phyloP scores from a whole-genome alignment of 179 eudicot genomes.

The Drosera spatulata region DNA sequence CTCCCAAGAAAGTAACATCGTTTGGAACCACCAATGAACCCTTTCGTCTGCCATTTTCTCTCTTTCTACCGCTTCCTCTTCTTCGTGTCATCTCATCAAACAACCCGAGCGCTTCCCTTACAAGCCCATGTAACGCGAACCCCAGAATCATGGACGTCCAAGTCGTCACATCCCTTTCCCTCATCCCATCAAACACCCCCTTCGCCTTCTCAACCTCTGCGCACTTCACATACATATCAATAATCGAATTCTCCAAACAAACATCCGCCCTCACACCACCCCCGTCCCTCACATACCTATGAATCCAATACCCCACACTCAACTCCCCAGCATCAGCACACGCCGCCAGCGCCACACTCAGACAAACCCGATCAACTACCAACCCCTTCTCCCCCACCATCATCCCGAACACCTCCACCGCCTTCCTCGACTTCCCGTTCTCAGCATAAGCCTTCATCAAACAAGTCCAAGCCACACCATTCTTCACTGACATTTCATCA shows the following conservation, averaged over 20 bases:
- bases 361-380: slow-evolving; percentile 37
- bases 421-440: slow-evolving; percentile 25
- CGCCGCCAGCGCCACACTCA: slow-evolving; percentile 36
- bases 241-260: slow-evolving; percentile 25
- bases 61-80: neutral
- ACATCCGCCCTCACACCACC: slow-evolving; percentile 18
- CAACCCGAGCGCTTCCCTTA: slow-evolving; percentile 28
- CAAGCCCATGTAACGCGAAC: slow-evolving; percentile 40
- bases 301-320: slow-evolving; percentile 39
- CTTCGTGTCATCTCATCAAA: slow-evolving; percentile 26
- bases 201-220: slow-evolving; percentile 34
- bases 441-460: slow-evolving; percentile 15
- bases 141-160: slow-evolving; percentile 60
- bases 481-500: no score
- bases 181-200: slow-evolving; percentile 20
- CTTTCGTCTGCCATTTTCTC: neutral
- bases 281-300: slow-evolving; percentile 14
- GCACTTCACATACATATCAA: slow-evolving; percentile 51
- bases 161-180: slow-evolving; percentile 34
- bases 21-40: slow-evolving; percentile 19
- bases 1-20: slow-evolving; percentile 41
- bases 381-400: slow-evolving; percentile 24
- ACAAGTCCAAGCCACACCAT: no score
- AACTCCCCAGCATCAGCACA: slow-evolving; percentile 48
- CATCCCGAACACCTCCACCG: slow-evolving; percentile 23